phyloP scores from a whole-genome alignment of 805 yeast species.

The Blastobotrys attinorum region DNA sequence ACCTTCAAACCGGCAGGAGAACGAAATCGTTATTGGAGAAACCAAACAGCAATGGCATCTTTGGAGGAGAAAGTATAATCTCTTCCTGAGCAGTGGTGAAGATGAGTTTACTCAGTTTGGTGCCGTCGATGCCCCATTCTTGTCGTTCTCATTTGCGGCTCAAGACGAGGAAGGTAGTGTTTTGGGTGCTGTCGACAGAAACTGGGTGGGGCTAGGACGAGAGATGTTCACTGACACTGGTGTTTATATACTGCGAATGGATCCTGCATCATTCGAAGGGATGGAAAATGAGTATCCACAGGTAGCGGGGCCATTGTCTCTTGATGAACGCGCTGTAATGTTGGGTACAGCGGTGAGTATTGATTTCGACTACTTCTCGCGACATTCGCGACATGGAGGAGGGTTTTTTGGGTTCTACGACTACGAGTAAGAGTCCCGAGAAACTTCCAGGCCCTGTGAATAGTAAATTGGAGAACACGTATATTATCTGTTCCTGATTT shows the following conservation, averaged over 20 bases:
- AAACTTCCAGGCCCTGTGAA: too few relatives aligned
- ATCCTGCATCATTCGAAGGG: slow-evolving; percentile 53
- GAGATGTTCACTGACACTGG: slow-evolving; percentile 95
- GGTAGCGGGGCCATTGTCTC: slow-evolving; percentile 42
- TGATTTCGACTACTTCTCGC: slow-evolving; percentile 94
- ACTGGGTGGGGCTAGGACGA: slow-evolving; percentile 92
- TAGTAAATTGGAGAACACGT: too few relatives aligned
- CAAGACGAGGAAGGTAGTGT: slow-evolving; percentile 48
- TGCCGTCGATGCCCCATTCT: slow-evolving; percentile 74
- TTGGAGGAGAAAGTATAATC: slow-evolving; percentile 83
- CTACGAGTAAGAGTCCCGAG: slow-evolving; percentile 8
- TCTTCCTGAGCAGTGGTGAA: slow-evolving; percentile 41
- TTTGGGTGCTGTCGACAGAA: slow-evolving; percentile 75
- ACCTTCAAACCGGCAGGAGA: slow-evolving; percentile 39
- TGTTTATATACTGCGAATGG: slow-evolving; percentile 80
- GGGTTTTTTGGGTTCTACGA: slow-evolving; percentile 16
- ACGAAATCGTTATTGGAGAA: slow-evolving; percentile 62
- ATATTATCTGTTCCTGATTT: neutral
- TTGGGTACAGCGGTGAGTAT: slow-evolving; percentile 84
- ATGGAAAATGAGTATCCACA: slow-evolving; percentile 44
- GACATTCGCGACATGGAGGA: slow-evolving; percentile 54
- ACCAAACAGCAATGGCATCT: slow-evolving; percentile 89
- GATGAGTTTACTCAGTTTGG: slow-evolving; percentile 72
- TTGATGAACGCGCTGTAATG: slow-evolving; percentile 80
- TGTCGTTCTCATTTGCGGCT: slow-evolving; percentile 82